Evolutionary conservation across 2,329 filamentous ascomycete species (phyloP), one percentile per base, ranked within the genome.

Genomic region (Diaporthe sp.): DNA sequence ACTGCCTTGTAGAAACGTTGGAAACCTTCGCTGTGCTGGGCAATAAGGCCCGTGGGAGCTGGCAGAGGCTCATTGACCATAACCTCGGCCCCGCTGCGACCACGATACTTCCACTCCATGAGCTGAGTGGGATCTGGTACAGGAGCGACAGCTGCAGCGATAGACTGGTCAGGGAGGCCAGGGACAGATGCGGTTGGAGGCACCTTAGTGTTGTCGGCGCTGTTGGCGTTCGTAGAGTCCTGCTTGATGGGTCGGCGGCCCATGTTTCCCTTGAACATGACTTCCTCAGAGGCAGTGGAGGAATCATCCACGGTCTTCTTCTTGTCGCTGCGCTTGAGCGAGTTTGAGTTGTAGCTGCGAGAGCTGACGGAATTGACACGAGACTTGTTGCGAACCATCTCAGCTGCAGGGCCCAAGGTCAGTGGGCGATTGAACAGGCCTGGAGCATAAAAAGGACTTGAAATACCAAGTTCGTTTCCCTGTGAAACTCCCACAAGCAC

Each of bases 1-100:
- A 93, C 92, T 15, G 91, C 91, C 80, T 92, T 91, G 84, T 91
- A 93, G 80, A 93, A 93, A 71, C 89, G 87, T 81, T 92, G 89
- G 78, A 93, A 93, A n/a, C 92, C 92, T 81, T 93, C 90, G 47
- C 88, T 88, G 78, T 89, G 88, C 81, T 93, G 91, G 37, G 89
- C 88, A 51, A 82, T 83, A 47, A 89, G 82, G 12, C 87, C 89
- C 28, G 86, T 82, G 15, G 91, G 91, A 31, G 90, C 90, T 70
- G 88, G 84, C 49, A 91, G 83, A 9, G 90, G 89, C 63, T 88
- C 88, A 57, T 81, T 83, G 58, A 83, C 82, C 25, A 81, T 79
- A n/a, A 85, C 79, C 77, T 89, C 86, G 1, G 85, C 85, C 25
- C 85, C 85, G 67, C 83, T 85, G 72, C 89, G 84, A 68, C 88